These are phyloP conservation scores for Coemansia reversa DNA, from an alignment of 192 early-diverging fungal species.

Conservation along the genomic window DNA sequence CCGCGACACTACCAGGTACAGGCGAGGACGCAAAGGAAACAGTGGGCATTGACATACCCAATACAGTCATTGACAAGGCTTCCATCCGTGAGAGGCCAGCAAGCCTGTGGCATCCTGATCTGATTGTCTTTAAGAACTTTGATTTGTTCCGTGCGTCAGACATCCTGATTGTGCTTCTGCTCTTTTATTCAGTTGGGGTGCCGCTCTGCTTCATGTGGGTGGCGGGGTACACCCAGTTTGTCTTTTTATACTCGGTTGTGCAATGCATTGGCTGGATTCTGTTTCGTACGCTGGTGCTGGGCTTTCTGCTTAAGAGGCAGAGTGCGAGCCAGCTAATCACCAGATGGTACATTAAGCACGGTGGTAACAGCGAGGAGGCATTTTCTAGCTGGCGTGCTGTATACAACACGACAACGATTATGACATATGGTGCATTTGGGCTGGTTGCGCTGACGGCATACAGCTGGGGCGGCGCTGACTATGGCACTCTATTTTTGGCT, in stretches of 20 bases:
- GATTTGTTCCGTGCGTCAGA: slow-evolving; percentile 86
- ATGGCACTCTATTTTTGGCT: slow-evolving; percentile 60
- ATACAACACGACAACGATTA: slow-evolving; percentile 86
- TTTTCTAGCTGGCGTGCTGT: slow-evolving; percentile 96
- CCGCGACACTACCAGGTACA: slow-evolving; percentile 16
- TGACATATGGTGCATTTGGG: slow-evolving; percentile 89
- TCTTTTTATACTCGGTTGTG: slow-evolving; percentile 53
- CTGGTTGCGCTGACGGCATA: slow-evolving; percentile 82
- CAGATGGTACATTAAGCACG: slow-evolving; percentile 89
- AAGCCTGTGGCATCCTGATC: slow-evolving; percentile 69
- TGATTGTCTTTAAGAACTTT: slow-evolving; percentile 90
- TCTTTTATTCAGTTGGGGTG: slow-evolving; percentile 69
- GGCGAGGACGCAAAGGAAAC: slow-evolving; percentile 11
- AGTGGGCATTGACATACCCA: neutral
- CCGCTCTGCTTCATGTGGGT: slow-evolving; percentile 56
- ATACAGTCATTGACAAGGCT: slow-evolving; percentile 12
- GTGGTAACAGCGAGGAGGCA: slow-evolving; percentile 82
- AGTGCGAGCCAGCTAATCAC: slow-evolving; percentile 80
- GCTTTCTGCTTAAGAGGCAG: slow-evolving; percentile 76
- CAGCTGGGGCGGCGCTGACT: slow-evolving; percentile 59
- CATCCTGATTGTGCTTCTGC: slow-evolving; percentile 72
- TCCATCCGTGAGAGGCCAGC: slow-evolving; percentile 48
- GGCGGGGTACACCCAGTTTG: slow-evolving; percentile 27
- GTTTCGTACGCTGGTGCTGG: slow-evolving; percentile 79
- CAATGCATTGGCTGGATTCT: slow-evolving; percentile 88